Evolutionary conservation across 2,329 filamentous ascomycete species (phyloP), one percentile per base, ranked within the genome.

Genomic region (Aquanectria penicillioides): DNA sequence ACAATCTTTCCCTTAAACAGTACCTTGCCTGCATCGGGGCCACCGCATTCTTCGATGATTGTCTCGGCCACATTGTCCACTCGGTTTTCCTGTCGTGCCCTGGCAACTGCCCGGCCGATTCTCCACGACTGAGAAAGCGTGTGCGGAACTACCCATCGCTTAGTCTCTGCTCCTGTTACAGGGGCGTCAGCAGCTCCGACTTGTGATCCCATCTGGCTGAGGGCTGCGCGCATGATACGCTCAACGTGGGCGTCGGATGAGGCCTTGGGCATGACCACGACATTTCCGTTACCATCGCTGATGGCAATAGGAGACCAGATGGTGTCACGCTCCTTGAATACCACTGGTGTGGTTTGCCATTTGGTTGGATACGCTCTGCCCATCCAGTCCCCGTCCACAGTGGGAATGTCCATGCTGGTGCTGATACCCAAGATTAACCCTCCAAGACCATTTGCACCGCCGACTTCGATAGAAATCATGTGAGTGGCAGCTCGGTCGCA

Each of bases 1-100:
- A 87, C 78, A 62, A 89, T 88, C 74, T 89, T 89, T 23, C 87
- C 87, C 56, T 83, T 81, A 75, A 84, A 89, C n/a, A 89, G 66
- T 8, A 89, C 80, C 59, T 78, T 83, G 2, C 83, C 86, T 0
- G 81, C 79, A 5, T 75, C 75, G 0, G 75, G 65, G 0, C 86
- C 86, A 5, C 86, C 86, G 25, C 83, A 84, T 69, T 87, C 85
- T 0, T 82, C 77, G 13, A 89, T 79, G 58, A 89, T 87, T 3
- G 77, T 77, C 71, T 88, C 83, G 1, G 84, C 84, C 3, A 88
- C 83, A 11, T 73, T 80, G 13, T 82, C 81, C 2, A 86, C 72
- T 5, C 78, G 79, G 57, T 85, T 86, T 8, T 74, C 76, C 20
- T 73, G 73, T 22, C 81, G 75, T 3, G 83, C 82, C 31, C 77